Percentiles rank a stretch among this genome's conserved stretches.
These are phyloP conservation scores for Pichia sp. DNA, from an alignment of 1,139 yeast species.

Conservation along the genomic window DNA sequence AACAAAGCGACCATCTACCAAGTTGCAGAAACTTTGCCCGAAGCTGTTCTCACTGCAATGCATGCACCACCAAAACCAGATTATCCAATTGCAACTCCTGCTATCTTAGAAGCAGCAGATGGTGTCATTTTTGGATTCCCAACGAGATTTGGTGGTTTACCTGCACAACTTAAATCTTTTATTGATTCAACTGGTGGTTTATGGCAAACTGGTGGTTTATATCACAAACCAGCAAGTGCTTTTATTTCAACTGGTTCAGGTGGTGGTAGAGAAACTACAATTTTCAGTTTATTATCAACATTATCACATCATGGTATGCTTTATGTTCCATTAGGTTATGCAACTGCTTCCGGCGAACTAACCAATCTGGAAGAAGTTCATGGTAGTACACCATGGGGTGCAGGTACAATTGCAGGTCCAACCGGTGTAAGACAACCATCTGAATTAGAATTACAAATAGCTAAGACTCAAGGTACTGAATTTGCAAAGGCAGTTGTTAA, in stretches of 20 bases:
- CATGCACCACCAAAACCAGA: conserved; percentile 40
- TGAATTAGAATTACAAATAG: conserved; percentile 36
- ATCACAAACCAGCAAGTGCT: conserved; percentile 43
- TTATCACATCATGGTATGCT: conserved; percentile 48
- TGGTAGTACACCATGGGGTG: conserved; percentile 48
- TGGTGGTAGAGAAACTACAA: conserved; percentile 45
- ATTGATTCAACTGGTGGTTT: conserved; percentile 43
- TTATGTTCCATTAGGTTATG: conserved; percentile 45
- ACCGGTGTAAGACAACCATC: conserved; percentile 44
- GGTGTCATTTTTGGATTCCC: conserved; percentile 47
- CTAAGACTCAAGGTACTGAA: conserved; percentile 37
- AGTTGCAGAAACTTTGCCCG: conserved; percentile 45
- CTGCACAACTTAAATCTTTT: conserved; percentile 42
- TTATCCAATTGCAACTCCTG: conserved; percentile 37
- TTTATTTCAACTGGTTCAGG: conserved; percentile 42
- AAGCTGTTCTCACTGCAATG: conserved; percentile 36
- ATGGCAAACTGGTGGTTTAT: conserved; percentile 45
- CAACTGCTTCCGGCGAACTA: conserved; percentile 32
- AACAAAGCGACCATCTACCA: conserved; percentile 39
- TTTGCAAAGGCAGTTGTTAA: conserved; percentile 35
- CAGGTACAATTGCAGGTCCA: conserved; percentile 42
- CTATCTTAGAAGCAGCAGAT: conserved; percentile 37
- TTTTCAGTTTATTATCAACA: conserved; percentile 33
- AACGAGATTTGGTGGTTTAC: conserved; percentile 43
- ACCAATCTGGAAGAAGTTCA: conserved; percentile 36